Percentiles rank a stretch among this genome's conserved stretches.
These are phyloP conservation scores for Gossypium herbaceum DNA, from an alignment of 345 rosid species.

Conservation along the genomic window DNA sequence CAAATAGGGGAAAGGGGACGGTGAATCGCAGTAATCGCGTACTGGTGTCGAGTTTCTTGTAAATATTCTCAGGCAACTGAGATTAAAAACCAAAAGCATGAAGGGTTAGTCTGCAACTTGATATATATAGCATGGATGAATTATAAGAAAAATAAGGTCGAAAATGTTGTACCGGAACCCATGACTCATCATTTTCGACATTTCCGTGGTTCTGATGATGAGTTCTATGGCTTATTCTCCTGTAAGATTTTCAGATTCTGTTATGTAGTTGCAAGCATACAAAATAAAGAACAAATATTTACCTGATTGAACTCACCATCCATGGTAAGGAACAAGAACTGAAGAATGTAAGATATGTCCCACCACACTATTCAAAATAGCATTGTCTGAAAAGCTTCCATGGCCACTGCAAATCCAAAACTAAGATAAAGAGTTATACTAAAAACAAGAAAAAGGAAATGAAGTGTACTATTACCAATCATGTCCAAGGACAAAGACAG, in stretches of 20 bases:
- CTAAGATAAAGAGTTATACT: background rate
- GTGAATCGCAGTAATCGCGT: slow-evolving; percentile 54
- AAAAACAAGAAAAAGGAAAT: slow-evolving; percentile 31
- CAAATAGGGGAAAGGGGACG: slow-evolving; percentile 61
- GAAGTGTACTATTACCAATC: slow-evolving; percentile 11
- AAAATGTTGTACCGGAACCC: slow-evolving; percentile 62
- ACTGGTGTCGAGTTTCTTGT: slow-evolving; percentile 34
- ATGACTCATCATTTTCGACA: slow-evolving; percentile 80
- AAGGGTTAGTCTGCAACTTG: background rate
- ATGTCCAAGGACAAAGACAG: slow-evolving; percentile 7
- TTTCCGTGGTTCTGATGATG: slow-evolving; percentile 22
- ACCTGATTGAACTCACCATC: background rate
- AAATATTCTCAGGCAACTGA: slow-evolving; percentile 62
- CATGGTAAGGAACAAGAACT: slow-evolving; percentile 6
- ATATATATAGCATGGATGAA: background rate
- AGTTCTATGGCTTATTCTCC: slow-evolving; percentile 42
- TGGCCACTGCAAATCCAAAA: background rate
- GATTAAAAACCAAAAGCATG: background rate
- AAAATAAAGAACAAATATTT: background rate
- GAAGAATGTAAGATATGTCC: slow-evolving; percentile 7
- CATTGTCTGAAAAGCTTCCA: background rate
- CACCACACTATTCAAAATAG: background rate
- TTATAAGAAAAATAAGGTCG: background rate
- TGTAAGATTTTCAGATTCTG: slow-evolving; percentile 18
- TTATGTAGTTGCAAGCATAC: background rate